phyloP scores from a whole-genome alignment of 768 basidiomycete species.

The Coprinopsis strossmayeri region DNA sequence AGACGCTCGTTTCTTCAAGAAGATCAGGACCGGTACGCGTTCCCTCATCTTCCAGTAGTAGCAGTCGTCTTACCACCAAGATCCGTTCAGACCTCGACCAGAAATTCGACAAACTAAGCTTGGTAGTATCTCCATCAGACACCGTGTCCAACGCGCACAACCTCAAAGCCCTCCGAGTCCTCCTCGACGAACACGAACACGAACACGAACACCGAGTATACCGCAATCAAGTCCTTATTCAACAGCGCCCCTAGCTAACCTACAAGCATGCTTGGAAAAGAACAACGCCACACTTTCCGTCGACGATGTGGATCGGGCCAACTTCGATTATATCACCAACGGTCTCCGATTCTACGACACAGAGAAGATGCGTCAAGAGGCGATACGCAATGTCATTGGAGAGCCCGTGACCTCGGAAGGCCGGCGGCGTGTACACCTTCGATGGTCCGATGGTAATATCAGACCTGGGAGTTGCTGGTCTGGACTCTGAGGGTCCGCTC shows the following conservation, averaged over 20 bases:
- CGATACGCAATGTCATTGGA: not conserved
- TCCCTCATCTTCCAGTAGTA: too few relatives aligned
- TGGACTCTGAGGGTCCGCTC: conserved; percentile 5
- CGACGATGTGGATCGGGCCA: not conserved
- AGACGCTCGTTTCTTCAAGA: not conserved
- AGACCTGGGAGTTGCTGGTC: conserved; percentile 13
- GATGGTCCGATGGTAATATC: conserved; percentile 12
- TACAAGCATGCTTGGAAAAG: not conserved
- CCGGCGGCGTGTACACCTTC: conserved; percentile 8
- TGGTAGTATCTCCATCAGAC: too few relatives aligned
- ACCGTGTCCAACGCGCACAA: not conserved
- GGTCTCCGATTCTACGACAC: not conserved
- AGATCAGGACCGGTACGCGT: not conserved
- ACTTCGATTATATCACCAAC: not conserved
- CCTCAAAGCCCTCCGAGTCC: not conserved
- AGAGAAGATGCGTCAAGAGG: conserved; percentile 2
- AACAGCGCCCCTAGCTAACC: not conserved
- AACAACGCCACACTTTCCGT: not conserved
- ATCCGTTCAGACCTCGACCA: too few relatives aligned
- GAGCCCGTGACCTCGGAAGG: not conserved
- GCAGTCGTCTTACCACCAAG: too few relatives aligned
- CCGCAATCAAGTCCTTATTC: conserved; percentile 6
- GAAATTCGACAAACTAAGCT: too few relatives aligned
- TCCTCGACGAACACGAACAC: not conserved
- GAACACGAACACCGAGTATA: not conserved